Percentiles rank a stretch among this genome's conserved stretches.
phyloP scores from a whole-genome alignment of 1,284 basidiomycete species.

The Psilocybe mexicana region DNA sequence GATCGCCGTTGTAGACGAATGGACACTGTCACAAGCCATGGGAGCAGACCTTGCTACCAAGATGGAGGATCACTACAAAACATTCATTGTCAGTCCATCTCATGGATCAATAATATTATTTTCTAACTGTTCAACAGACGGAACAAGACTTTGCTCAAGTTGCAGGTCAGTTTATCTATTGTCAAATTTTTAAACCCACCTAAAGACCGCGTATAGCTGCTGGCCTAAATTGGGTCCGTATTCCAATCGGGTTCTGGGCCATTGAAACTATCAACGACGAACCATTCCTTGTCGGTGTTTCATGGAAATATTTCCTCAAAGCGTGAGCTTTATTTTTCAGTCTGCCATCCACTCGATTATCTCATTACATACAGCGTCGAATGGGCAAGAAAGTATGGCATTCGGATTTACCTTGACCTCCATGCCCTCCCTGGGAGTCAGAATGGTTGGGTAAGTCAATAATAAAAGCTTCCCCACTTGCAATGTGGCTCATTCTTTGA shows the following conservation, averaged over 20 bases:
- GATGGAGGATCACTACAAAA: slow-evolving; percentile 82
- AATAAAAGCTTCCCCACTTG: slow-evolving; percentile 1
- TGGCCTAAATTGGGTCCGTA: slow-evolving; percentile 79
- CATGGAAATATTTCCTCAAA: slow-evolving; percentile 55
- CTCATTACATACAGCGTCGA: slow-evolving; percentile 50
- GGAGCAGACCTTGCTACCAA: slow-evolving; percentile 51
- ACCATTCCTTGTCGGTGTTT: slow-evolving; percentile 57
- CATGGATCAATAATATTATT: not conserved
- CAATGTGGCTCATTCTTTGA: slow-evolving; percentile 2
- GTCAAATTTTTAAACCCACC: not conserved
- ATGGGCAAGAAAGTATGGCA: slow-evolving; percentile 92
- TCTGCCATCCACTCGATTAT: slow-evolving; percentile 2
- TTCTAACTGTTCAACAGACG: slow-evolving; percentile 36
- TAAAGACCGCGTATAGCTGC: slow-evolving; percentile 34
- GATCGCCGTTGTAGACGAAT: slow-evolving; percentile 72
- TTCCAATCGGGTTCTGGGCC: slow-evolving; percentile 83
- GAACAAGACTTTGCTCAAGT: slow-evolving; percentile 85
- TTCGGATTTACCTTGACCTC: slow-evolving; percentile 87
- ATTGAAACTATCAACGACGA: slow-evolving; percentile 65
- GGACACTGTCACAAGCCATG: slow-evolving; percentile 74
- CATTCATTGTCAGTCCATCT: slow-evolving; percentile 62
- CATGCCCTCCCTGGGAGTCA: slow-evolving; percentile 72
- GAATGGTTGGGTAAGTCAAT: slow-evolving; percentile 60
- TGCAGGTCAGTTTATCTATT: slow-evolving; percentile 42
- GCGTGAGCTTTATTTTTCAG: slow-evolving; percentile 22